Conservation (phyloP, 2,329 filamentous ascomycete genomes). For the Cladophialophora yegresii region DNA sequence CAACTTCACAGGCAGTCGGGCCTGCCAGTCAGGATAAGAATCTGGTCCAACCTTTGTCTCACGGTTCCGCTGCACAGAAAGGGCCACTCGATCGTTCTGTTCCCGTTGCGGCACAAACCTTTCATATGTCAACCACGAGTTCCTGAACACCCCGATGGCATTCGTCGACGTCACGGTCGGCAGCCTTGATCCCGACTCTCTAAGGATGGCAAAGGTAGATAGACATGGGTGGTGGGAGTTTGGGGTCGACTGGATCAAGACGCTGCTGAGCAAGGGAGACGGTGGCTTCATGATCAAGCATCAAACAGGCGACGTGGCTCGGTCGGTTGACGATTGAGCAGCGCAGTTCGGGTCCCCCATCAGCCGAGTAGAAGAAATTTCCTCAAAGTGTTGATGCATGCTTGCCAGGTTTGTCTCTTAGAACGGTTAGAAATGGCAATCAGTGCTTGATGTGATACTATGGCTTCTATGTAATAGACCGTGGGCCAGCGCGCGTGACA, state of each 20-base stretch:
- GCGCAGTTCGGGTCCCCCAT: background rate
- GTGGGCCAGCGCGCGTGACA: background rate
- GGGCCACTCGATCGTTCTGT: constrained; percentile 38
- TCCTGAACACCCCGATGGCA: constrained; percentile 21
- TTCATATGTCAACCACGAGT: constrained; percentile 26
- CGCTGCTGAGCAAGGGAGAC: constrained; percentile 28
- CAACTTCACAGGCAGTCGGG: constrained; percentile 20
- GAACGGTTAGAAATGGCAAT: background rate
- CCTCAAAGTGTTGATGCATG: background rate
- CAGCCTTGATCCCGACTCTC: constrained; percentile 35
- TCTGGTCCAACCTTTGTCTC: constrained; percentile 26
- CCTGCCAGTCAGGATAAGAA: constrained; percentile 18
- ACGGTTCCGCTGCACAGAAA: constrained; percentile 30
- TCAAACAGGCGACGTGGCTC: constrained; percentile 17
- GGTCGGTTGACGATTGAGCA: constrained; percentile 16
- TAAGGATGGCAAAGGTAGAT: constrained; percentile 33
- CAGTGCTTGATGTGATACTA: background rate
- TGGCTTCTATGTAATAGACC: background rate
- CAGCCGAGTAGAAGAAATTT: background rate
- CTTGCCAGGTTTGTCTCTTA: background rate
- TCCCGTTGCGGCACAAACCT: constrained; percentile 39
- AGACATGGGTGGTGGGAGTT: constrained; percentile 35
- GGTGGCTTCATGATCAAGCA: constrained; percentile 29
- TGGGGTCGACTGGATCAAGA: constrained; percentile 37
- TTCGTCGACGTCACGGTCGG: constrained; percentile 37